Evolutionary conservation across 1,284 basidiomycete genomes (phyloP).

Genomic region (Pseudozyma sp.): DNA sequence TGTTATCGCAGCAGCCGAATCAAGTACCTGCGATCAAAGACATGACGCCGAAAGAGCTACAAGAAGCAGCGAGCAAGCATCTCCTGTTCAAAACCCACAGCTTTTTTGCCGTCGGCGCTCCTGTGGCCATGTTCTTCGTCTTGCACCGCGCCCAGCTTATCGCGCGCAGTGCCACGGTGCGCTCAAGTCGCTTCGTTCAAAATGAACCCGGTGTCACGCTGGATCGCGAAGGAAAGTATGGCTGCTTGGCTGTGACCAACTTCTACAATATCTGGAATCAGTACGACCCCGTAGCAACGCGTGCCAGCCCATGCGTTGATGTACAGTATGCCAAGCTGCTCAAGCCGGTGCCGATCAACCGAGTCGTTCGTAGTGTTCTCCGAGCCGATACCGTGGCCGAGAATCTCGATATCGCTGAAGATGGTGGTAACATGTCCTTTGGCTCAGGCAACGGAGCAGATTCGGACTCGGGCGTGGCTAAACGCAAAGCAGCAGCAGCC

Average conservation of each 20-base stretch:
- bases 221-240: slow-evolving; percentile 72
- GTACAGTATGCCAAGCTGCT: slow-evolving; percentile 57
- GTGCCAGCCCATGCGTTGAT: slow-evolving; percentile 69
- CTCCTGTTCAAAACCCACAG: slow-evolving; percentile 70
- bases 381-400: slow-evolving; percentile 29
- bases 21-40: slow-evolving; percentile 63
- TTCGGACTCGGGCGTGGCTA: slow-evolving; percentile 24
- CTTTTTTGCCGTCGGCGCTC: slow-evolving; percentile 73
- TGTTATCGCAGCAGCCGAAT: slow-evolving; percentile 74
- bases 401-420: slow-evolving; percentile 38
- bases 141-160: slow-evolving; percentile 73
- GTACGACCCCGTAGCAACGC: slow-evolving; percentile 72
- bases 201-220: slow-evolving; percentile 65
- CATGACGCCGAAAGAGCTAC: slow-evolving; percentile 18
- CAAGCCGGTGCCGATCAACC: slow-evolving; percentile 44
- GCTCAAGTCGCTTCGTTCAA: slow-evolving; percentile 72
- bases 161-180: slow-evolving; percentile 72
- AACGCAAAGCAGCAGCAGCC: slow-evolving; percentile 35
- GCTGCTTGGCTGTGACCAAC: slow-evolving; percentile 72
- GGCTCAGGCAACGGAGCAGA: slow-evolving; percentile 26
- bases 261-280: slow-evolving; percentile 73
- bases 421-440: slow-evolving; percentile 38
- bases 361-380: slow-evolving; percentile 40
- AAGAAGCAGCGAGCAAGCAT: slow-evolving; percentile 23
- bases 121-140: slow-evolving; percentile 73